These are phyloP conservation scores for Lactarius tabidus DNA, from an alignment of 768 basidiomycete species.

Conservation along the genomic window DNA sequence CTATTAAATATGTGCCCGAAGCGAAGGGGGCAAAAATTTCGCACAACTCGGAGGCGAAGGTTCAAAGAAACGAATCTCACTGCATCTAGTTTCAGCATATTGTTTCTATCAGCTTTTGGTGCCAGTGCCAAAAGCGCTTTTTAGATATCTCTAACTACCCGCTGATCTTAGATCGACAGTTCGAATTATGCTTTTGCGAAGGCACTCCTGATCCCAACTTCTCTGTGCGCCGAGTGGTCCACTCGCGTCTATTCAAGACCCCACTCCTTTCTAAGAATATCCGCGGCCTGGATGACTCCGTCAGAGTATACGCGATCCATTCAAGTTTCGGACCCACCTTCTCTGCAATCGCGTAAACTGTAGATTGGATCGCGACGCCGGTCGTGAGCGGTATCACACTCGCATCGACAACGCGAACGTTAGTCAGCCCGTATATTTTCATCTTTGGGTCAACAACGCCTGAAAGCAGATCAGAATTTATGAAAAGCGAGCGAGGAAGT, in stretches of 20 bases:
- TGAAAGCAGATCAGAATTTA: background rate
- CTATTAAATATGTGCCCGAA: too few relatives aligned
- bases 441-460: slow-evolving; percentile 21
- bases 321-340: slow-evolving; percentile 5
- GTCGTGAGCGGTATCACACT: slow-evolving; percentile 25
- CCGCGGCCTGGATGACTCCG: slow-evolving; percentile 13
- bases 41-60: background rate
- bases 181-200: background rate
- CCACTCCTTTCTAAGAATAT: slow-evolving; percentile 20
- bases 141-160: too few relatives aligned
- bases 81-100: too few relatives aligned
- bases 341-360: slow-evolving; percentile 24
- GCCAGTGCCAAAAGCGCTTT: too few relatives aligned
- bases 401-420: slow-evolving; percentile 24
- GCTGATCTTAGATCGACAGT: too few relatives aligned
- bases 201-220: background rate
- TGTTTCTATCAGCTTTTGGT: too few relatives aligned
- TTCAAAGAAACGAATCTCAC: too few relatives aligned
- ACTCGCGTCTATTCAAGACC: slow-evolving; percentile 8
- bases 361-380: slow-evolving; percentile 22
- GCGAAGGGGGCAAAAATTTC: too few relatives aligned
- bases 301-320: background rate
- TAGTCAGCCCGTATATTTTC: slow-evolving; percentile 23
- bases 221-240: background rate
- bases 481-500: background rate